These are phyloP conservation scores for Rhexocercosporidium sp. DNA, from an alignment of 2,329 filamentous ascomycete genomes.

Conservation along the genomic window DNA sequence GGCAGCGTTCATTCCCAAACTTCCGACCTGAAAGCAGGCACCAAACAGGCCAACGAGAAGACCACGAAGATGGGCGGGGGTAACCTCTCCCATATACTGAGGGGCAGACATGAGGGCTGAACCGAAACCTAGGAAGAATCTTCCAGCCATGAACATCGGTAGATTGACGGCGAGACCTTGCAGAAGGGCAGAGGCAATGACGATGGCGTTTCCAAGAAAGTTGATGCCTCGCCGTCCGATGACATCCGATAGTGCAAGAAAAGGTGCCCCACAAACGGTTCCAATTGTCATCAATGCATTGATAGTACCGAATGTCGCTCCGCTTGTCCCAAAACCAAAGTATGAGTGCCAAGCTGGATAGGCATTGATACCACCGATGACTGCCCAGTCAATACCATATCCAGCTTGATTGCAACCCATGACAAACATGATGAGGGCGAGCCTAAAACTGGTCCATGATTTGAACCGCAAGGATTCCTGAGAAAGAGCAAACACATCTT, in stretches of 20 bases:
- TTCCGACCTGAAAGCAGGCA: slow-evolving; percentile 48
- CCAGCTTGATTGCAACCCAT: slow-evolving; percentile 51
- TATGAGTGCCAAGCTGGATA: slow-evolving; percentile 48
- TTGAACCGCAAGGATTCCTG: slow-evolving; percentile 47
- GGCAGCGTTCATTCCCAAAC: slow-evolving; percentile 47
- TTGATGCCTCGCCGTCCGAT: slow-evolving; percentile 57
- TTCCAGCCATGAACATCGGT: slow-evolving; percentile 35
- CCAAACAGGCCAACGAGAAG: slow-evolving; percentile 54
- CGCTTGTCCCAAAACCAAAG: slow-evolving; percentile 49
- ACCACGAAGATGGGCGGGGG: slow-evolving; percentile 54
- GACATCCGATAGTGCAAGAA: slow-evolving; percentile 55
- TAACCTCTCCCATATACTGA: slow-evolving; percentile 54
- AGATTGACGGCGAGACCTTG: slow-evolving; percentile 33
- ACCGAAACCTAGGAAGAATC: slow-evolving; percentile 37
- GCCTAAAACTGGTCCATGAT: slow-evolving; percentile 48
- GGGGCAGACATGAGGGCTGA: slow-evolving; percentile 38
- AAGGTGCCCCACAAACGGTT: slow-evolving; percentile 53
- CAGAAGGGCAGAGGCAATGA: slow-evolving; percentile 48
- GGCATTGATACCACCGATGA: slow-evolving; percentile 44
- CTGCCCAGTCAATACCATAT: slow-evolving; percentile 53
- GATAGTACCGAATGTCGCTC: slow-evolving; percentile 45
- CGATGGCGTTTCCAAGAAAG: slow-evolving; percentile 51
- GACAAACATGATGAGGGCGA: slow-evolving; percentile 50
- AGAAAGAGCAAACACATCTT: slow-evolving; percentile 50
- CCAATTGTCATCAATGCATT: slow-evolving; percentile 55